Evolutionary conservation across 1,284 basidiomycete genomes (phyloP), one percentile per base, ranked within the genome.

Genomic region (Marasmius sp.): DNA sequence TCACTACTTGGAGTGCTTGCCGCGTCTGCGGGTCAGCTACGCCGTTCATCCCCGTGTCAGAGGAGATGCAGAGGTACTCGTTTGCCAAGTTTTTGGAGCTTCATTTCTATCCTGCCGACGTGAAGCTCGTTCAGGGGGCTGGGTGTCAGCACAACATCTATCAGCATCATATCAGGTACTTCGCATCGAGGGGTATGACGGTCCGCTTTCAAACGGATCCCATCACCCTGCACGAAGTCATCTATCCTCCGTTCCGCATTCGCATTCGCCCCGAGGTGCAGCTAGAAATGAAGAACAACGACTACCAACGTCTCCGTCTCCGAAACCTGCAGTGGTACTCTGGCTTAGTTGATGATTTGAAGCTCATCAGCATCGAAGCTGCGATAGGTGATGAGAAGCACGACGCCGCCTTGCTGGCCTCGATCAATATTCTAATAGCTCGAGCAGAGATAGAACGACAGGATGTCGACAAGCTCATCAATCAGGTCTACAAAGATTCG

Each of bases 101-200:
- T 34, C 91, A 94, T 70, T 96, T 96, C 74, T 96, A 97, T 74
- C 93, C 94, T 14, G 90, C 89, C 49, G 87, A 93, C 68, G 89
- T 93, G 66, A 86, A 88, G 69, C 80, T 92, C 33, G 89, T 92
- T n/a, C 88, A 88, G 67, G 91, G 90, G 50, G 88, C 91, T 64
- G 88, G 89, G 2, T 99, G 97, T 72, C 83, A 89, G 58, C 97
- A 99, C 75, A 97, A 99, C 71, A 93, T 96, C 60, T 97, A 95
- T 72, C 86, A 91, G 64, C 90, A 98, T 70, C 95, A 98, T 69
- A 88, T 95, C 63, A 89, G 97, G 48, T 98, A 94, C 75, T 98
- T 98, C 75, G 91, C 93, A 16, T 85, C 82, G 45, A 86, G 85
- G 65, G 88, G 89, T 1, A 89, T 92, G 87, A 95, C 94, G 3